A percentile compares a stretch with the other conserved stretches of the same genome.
Conservation (phyloP, 2,329 filamentous ascomycete species). For the Penicillium sp. region DNA sequence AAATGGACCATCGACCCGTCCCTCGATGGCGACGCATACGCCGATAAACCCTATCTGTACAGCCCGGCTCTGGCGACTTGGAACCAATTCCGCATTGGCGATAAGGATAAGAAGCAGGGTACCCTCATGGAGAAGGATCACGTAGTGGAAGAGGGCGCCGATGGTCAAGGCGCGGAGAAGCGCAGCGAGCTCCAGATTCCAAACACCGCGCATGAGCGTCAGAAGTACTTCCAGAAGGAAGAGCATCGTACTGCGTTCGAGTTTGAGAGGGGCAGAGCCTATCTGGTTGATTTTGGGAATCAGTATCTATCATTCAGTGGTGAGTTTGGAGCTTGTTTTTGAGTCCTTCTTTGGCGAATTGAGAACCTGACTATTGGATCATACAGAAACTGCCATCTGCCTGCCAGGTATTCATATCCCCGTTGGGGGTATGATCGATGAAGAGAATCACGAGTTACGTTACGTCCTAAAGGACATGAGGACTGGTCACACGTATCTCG, state of each 20-base stretch:
- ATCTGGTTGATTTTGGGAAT: conserved; percentile 80
- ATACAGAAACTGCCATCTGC: conserved; percentile 41
- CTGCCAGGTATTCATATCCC: conserved; percentile 41
- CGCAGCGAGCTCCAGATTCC: conserved; percentile 56
- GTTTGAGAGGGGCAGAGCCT: conserved; percentile 64
- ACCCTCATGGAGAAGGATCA: conserved; percentile 45
- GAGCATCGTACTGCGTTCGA: conserved; percentile 57
- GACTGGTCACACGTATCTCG: conserved; percentile 75
- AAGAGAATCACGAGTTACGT: conserved; percentile 81
- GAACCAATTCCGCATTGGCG: conserved; percentile 72
- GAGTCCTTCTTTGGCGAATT: neutral
- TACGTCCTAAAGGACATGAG: conserved; percentile 84
- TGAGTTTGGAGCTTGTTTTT: conserved; percentile 27
- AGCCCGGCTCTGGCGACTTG: conserved; percentile 79
- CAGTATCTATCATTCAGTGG: conserved; percentile 86
- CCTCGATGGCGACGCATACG: conserved; percentile 85
- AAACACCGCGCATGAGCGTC: conserved; percentile 54
- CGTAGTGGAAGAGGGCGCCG: conserved; percentile 67
- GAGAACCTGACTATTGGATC: neutral
- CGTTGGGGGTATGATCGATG: conserved; percentile 46
- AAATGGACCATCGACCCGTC: conserved; percentile 91
- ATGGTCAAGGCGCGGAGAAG: conserved; percentile 55
- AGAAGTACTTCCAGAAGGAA: conserved; percentile 63
- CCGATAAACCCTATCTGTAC: conserved; percentile 82
- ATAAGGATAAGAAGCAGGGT: conserved; percentile 34